Conservation (phyloP, 202 grass and related monocot genomes). For the Schoenoplectus tabernaemontani region DNA sequence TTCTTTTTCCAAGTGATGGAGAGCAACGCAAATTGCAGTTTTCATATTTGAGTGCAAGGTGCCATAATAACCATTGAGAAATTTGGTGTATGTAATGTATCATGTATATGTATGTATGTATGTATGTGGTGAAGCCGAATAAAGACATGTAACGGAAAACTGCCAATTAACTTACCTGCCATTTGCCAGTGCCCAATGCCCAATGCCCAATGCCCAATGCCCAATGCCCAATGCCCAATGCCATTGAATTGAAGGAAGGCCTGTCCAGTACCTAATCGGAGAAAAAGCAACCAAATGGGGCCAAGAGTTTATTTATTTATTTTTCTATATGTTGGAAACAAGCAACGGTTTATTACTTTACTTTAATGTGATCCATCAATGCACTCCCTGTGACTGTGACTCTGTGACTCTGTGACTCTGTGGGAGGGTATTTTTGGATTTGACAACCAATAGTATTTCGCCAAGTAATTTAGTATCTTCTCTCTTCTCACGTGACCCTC, state of each 20-base stretch:
- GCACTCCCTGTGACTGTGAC: slow-evolving; percentile 1
- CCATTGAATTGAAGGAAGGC: too few species aligned
- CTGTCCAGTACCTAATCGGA: neutral
- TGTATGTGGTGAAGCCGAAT: neutral
- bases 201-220: too few species aligned
- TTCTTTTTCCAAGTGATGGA: neutral
- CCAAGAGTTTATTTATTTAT: neutral
- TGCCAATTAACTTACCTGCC: neutral
- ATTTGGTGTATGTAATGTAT: too few species aligned
- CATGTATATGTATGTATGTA: too few species aligned
- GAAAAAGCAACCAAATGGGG: neutral
- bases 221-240: too few species aligned
- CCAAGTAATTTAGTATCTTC: neutral
- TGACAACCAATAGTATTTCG: neutral
- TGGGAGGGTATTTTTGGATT: neutral
- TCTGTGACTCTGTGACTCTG: too few species aligned
- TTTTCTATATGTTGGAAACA: neutral
- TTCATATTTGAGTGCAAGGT: too few species aligned
- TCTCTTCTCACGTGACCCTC: slow-evolving; percentile 5
- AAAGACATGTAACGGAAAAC: neutral
- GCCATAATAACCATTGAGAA: too few species aligned
- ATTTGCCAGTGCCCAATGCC: too few species aligned
- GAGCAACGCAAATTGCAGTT: neutral
- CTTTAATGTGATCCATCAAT: neutral
- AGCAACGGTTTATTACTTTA: neutral